Evolutionary conservation across 2,329 filamentous ascomycete species (phyloP), one percentile per base, ranked within the genome.

Genomic region (Aspergillus proliferans): DNA sequence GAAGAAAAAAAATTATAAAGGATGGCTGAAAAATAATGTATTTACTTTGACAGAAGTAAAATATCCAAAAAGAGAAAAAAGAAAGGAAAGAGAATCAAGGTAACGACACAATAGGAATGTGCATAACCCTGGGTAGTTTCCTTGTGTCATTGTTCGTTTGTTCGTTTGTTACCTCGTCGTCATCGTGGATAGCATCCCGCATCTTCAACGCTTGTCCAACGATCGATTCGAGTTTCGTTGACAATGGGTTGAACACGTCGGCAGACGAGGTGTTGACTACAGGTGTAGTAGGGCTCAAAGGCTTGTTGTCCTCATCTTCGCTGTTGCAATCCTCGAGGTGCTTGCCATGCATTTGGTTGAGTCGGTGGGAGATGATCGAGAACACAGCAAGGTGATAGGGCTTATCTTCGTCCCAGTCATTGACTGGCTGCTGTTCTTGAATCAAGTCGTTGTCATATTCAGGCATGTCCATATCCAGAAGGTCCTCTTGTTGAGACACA

Each of bases 11-110:
- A 12, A 30, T 30, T 12, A 30, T 30, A 30, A 12, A 30, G 4
- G 10, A 30, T 30, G 26, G 26, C 10, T 30, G 26, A 10, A 19
- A 22, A 21, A 22, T 36, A 21, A 21, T 18, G 18, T 19, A 40
- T 22, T 14, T 12, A 40, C 18, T 40, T 12, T 30, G 26, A 40
- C 7, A 12, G 10, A 40, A 40, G 38, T 18, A 18, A 40, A 40
- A 40, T 9, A 19, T 10, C 18, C 18, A 21, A 19, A 40, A 40
- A 18, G 6, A 18, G 84, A 55, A 97, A 80, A 41, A 83, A 80
- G 6, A 89, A 88, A 36, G 93, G 92, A 59, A 97, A 96, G 65
- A 9, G 7, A 19, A 43, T 55, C 46, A 55, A n/a, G 50, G 48
- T 33, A 59, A 46, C n/a, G 53, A 51, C 14, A 59, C 43, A 18